Evolutionary conservation across 2,329 filamentous ascomycete species (phyloP).

Genomic region (Fusarium chaquense): DNA sequence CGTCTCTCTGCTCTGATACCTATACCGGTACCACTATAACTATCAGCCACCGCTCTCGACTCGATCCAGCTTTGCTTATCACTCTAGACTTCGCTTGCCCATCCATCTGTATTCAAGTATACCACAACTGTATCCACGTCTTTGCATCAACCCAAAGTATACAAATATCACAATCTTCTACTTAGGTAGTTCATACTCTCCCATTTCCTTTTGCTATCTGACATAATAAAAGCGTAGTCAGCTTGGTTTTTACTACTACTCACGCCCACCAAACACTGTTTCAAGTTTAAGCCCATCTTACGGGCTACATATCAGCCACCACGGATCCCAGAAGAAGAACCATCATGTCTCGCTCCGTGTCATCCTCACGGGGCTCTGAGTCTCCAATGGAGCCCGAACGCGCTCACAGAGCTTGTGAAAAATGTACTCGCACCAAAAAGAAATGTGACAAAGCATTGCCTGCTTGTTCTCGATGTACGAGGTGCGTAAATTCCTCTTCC

Average conservation of each 20-base stretch:
- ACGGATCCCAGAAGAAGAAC: slow-evolving; percentile 39
- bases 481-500: slow-evolving; percentile 41
- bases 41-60: slow-evolving; percentile 7
- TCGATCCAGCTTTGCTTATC: not conserved
- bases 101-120: not conserved
- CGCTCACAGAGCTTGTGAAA: slow-evolving; percentile 54
- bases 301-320: slow-evolving; percentile 32
- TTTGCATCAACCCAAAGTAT: not conserved
- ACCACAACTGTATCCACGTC: not conserved
- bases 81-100: not conserved
- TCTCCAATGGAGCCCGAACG: slow-evolving; percentile 51
- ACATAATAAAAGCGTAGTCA: slow-evolving; percentile 31
- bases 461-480: slow-evolving; percentile 52
- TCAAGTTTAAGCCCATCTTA: slow-evolving; percentile 14
- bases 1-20: slow-evolving; percentile 4
- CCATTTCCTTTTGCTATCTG: slow-evolving; percentile 19
- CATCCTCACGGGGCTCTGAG: slow-evolving; percentile 47
- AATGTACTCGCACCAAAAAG: slow-evolving; percentile 55
- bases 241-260: slow-evolving; percentile 15
- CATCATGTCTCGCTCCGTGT: slow-evolving; percentile 46
- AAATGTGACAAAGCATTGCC: slow-evolving; percentile 55
- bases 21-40: slow-evolving; percentile 7
- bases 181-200: slow-evolving; percentile 19
- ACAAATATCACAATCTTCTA: slow-evolving; percentile 1
- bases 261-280: slow-evolving; percentile 14